These are phyloP conservation scores for Calvatia gigantea DNA, from an alignment of 768 basidiomycete species.

Conservation along the genomic window DNA sequence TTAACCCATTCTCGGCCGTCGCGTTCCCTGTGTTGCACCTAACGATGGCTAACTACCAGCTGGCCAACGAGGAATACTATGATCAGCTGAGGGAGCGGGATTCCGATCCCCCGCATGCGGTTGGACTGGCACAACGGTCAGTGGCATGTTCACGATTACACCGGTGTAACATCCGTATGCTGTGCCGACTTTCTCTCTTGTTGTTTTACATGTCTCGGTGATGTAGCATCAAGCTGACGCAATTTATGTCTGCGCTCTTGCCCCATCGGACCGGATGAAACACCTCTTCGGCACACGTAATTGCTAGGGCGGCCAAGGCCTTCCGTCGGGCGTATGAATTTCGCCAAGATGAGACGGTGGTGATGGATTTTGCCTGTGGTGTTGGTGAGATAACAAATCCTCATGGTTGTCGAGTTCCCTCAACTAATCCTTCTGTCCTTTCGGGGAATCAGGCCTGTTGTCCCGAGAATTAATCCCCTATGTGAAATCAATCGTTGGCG, in stretches of 20 bases:
- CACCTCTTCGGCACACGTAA: background rate
- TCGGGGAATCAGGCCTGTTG: slow-evolving; percentile 45
- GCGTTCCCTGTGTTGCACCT: too few species aligned
- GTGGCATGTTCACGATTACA: background rate
- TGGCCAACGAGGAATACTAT: slow-evolving; percentile 37
- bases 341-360: slow-evolving; percentile 48
- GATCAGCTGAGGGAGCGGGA: slow-evolving; percentile 20
- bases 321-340: slow-evolving; percentile 43
- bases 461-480: slow-evolving; percentile 59
- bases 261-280: background rate
- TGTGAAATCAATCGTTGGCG: slow-evolving; percentile 62
- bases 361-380: slow-evolving; percentile 78
- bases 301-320: slow-evolving; percentile 33
- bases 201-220: background rate
- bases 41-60: slow-evolving; percentile 23
- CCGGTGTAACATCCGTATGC: background rate
- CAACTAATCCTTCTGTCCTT: background rate
- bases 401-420: background rate
- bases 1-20: too few species aligned
- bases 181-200: background rate
- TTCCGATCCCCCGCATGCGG: slow-evolving; percentile 18
- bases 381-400: slow-evolving; percentile 37
- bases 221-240: too few species aligned
- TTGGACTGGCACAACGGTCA: slow-evolving; percentile 25
- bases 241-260: background rate